These are phyloP conservation scores for Syncephalastrum sp. DNA, from an alignment of 371 early-diverging fungal genomes.

Conservation along the genomic window DNA sequence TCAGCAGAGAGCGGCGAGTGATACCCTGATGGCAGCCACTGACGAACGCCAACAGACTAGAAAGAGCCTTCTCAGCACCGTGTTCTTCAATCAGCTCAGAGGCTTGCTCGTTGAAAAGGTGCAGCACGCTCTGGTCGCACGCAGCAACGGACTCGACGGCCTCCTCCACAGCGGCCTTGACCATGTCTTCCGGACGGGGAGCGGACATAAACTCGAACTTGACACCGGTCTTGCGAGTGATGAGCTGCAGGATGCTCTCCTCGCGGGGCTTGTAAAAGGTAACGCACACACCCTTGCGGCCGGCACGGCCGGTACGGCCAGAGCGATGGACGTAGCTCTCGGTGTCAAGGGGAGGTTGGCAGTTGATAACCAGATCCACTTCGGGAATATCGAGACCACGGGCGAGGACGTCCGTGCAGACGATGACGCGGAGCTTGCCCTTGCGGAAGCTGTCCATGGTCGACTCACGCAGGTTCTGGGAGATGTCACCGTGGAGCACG, in stretches of 20 bases:
- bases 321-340: slow-evolving; percentile 97
- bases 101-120: slow-evolving; percentile 76
- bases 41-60: slow-evolving; percentile 82
- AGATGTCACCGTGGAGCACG: slow-evolving; percentile 95
- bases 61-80: slow-evolving; percentile 70
- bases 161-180: slow-evolving; percentile 28
- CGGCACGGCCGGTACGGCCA: slow-evolving; percentile 98
- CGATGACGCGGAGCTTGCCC: slow-evolving; percentile 81
- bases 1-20: slow-evolving; percentile 75
- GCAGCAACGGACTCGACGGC: slow-evolving; percentile 2
- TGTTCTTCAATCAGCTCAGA: slow-evolving; percentile 64
- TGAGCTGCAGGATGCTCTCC: slow-evolving; percentile 72
- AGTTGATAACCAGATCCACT: slow-evolving; percentile 97
- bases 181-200: slow-evolving; percentile 67
- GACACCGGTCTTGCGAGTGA: slow-evolving; percentile 77
- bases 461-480: slow-evolving; percentile 84
- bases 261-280: slow-evolving; percentile 89
- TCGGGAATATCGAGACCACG: slow-evolving; percentile 98
- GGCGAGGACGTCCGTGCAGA: slow-evolving; percentile 94
- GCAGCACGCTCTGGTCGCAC: slow-evolving; percentile 62
- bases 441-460: slow-evolving; percentile 88
- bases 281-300: slow-evolving; percentile 87
- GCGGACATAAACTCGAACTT: slow-evolving; percentile 78
- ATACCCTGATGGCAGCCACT: slow-evolving; percentile 83
- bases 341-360: slow-evolving; percentile 91